Evolutionary conservation across 768 basidiomycete genomes (phyloP), one percentile per base, ranked within the genome.

Genomic region (Lactarius pseudohatsudake): DNA sequence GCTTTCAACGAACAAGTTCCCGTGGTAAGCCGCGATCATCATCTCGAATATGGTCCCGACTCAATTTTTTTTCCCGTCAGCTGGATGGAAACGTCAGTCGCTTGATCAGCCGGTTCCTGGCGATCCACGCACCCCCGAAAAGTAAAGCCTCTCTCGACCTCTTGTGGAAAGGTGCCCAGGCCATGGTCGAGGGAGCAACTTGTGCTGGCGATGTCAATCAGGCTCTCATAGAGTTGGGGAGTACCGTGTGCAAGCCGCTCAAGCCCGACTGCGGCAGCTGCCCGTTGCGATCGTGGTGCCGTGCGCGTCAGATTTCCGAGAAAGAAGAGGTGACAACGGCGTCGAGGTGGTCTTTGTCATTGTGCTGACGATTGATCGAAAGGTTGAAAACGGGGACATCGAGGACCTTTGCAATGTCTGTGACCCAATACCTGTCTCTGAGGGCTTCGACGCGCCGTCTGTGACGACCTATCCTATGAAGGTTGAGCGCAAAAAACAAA

Each of bases 151-250:
- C 91, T 0, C 83, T 92, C 60, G 88, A 94, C 71, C 76, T 91
- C 61, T 78, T 98, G n/a, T 97, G 95, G 95, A 76, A 80, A 5
- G 88, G 85, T 5, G 95, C 95, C 1, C 80, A 80, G 47, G 81
- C 80, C 3, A 82, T 97, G 74, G 89, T 97, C 11, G 76, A 84
- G 47, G 79, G 69, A 15, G 74, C 80, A 58, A 81, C 83, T 40
- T 75, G 82, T 68, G 85, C 94, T 0, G 93, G 94, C 20, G 92
- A 96, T 74, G 81, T 95, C 69, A 96, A 96, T 73, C 91, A 97
- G 78, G 94, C 92, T 16, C 81, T 98, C 59, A 98, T 98, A 75
- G 96, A 98, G 74, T 85, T 98, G 8, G 96, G 96, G 58, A 92
- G 91, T 74, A 96, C 94, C 3, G 84, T 97, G 3, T 98, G 96